Base-by-base conservation (phyloP, 192 early-diverging fungal species). In the Entomortierella beljakovae region DNA sequence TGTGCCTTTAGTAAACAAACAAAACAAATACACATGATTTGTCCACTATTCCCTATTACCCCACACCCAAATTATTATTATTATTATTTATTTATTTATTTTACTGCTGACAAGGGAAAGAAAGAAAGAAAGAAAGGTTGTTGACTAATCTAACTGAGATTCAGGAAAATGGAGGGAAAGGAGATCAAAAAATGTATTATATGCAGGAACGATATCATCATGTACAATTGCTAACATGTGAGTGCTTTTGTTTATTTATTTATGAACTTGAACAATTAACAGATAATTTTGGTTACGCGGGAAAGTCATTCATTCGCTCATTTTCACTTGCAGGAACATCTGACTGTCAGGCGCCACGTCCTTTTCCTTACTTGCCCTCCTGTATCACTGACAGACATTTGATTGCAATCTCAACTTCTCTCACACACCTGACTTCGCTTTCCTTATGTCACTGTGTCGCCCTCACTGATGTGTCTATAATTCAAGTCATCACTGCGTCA, bases 291-390 rank as follows among this genome's bases (percentile, higher is more conserved):
- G 74, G 74, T 1, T 64, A 25, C 42, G 66, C 67, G n/a, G 74
- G 74, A 51, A 79, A 70, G 26, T 13, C 29, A 2, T 79, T 53
- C 29, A 64, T 79, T 50, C 56, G 74, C 10, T 64, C 74, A 29
- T 63, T 79, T 20, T 68, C 74, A 13, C 10, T 79, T 23, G 67
- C 74, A 9, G 74, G 67, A 22, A 53, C 61, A 6, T 64, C 51
- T 6, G 61, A 79, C n/a, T 79, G 74, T 43, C 54, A 62, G 22
- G 61, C 53, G 15, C 74, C 74, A 32, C 57, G 66, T 35, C 74
- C 74, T 1, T 79, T 70, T 38, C 74, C 74, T 3, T 70, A 64
- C 25, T 51, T 79, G 3, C 74, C 74, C 3, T 79, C 74, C 6
- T 76, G 73, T 43, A 68, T 76, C 40, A 68, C 42, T 15, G 73